Conservation (phyloP, 139 green algal genomes). For the Mesotaenium endlicherianum region DNA sequence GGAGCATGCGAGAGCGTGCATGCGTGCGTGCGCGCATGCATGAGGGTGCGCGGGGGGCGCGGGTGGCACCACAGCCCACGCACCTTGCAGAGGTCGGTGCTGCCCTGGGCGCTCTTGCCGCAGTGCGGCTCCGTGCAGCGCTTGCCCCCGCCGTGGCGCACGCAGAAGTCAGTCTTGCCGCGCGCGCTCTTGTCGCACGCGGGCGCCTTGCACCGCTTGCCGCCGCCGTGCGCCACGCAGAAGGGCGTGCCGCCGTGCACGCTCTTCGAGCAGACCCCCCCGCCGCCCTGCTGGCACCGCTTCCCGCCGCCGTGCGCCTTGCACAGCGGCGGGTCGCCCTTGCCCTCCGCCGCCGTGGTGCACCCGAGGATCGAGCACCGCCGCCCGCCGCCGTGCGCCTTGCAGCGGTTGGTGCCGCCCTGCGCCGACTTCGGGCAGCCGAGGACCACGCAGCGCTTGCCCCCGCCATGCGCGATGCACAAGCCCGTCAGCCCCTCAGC, state of each 20-base stretch:
- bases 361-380: constrained; percentile 4
- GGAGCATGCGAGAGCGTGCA: no score
- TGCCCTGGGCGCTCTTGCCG: constrained; percentile 42
- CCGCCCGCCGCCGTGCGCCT: constrained; percentile 28
- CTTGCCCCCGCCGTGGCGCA: constrained; percentile 36
- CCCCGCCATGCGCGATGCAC: constrained; percentile 41
- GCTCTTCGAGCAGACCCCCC: constrained; percentile 13
- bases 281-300: constrained; percentile 28
- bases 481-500: constrained; percentile 17
- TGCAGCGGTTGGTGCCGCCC: neutral
- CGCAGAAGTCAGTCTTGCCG: constrained; percentile 35
- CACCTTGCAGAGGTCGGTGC: constrained; percentile 41
- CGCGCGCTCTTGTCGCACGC: constrained; percentile 36
- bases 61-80: no score
- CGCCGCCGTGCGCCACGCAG: constrained; percentile 38
- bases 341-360: constrained; percentile 3
- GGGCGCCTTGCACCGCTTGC: constrained; percentile 6
- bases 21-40: no score
- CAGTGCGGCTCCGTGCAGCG: constrained; percentile 2
- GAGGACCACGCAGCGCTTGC: constrained; percentile 17
- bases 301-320: constrained; percentile 45
- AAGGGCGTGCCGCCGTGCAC: constrained; percentile 32
- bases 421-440: constrained; percentile 20
- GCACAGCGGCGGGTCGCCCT: constrained; percentile 27
- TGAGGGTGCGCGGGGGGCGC: no score